These are phyloP conservation scores for Schizosaccharomyces octosporus DNA, from an alignment of 805 yeast genomes.

Conservation along the genomic window DNA sequence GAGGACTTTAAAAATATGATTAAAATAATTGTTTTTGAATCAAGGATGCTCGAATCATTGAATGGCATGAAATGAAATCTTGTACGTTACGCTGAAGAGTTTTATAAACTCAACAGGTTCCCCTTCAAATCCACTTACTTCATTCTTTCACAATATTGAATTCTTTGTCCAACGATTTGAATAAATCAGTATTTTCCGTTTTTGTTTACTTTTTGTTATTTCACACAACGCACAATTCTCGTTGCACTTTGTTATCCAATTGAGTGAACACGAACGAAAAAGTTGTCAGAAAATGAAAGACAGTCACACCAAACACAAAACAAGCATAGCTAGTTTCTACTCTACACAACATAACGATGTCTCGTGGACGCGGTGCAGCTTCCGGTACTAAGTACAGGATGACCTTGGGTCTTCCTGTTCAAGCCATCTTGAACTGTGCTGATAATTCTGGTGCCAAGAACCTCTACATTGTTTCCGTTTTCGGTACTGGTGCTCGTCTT, in stretches of 20 bases:
- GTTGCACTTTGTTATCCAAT: not conserved
- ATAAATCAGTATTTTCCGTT: too few species aligned
- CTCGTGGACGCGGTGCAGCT: conserved; percentile 32
- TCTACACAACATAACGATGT: not conserved
- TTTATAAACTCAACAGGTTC: too few species aligned
- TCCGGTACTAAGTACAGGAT: conserved; percentile 99
- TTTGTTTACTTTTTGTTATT: too few species aligned
- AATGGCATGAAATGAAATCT: not conserved
- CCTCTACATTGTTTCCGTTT: conserved; percentile 94
- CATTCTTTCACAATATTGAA: too few species aligned
- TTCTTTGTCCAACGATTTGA: too few species aligned
- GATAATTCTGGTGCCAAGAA: conserved; percentile 99
- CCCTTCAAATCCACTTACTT: too few species aligned
- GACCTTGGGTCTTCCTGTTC: conserved; percentile 98
- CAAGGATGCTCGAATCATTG: not conserved
- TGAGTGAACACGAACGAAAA: not conserved
- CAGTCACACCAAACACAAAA: not conserved
- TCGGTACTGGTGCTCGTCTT: conserved; percentile 97
- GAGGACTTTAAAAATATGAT: not conserved
- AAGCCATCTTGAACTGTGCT: conserved; percentile 99
- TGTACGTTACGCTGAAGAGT: too few species aligned
- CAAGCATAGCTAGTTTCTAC: not conserved
- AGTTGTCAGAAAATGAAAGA: not conserved
- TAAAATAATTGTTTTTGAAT: not conserved
- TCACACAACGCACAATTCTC: too few species aligned